Evolutionary conservation across 2,329 filamentous ascomycete species (phyloP).

Genomic region (Sporothrix sp.): DNA sequence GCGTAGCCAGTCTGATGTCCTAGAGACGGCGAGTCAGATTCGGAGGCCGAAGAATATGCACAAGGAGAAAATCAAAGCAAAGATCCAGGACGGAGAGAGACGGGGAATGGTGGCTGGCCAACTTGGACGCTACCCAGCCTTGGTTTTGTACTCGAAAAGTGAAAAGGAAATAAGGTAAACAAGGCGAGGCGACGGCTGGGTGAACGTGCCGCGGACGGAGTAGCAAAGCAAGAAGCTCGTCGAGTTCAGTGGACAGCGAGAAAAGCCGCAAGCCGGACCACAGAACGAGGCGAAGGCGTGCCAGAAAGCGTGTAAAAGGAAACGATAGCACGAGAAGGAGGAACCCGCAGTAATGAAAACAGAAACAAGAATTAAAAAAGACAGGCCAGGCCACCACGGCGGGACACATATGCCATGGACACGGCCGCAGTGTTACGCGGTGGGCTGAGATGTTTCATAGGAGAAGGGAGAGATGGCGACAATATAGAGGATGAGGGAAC

Average conservation of each 20-base stretch:
- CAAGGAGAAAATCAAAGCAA: too few relatives aligned
- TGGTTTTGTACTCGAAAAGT: too few relatives aligned
- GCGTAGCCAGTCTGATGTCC: too few relatives aligned
- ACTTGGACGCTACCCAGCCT: too few relatives aligned
- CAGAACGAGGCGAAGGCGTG: not conserved
- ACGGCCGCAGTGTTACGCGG: constrained; percentile 7
- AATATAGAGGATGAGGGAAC: not conserved
- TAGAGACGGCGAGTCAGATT: too few relatives aligned
- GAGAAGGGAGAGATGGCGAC: not conserved
- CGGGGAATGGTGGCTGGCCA: too few relatives aligned
- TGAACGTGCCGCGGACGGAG: too few relatives aligned
- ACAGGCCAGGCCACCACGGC: not conserved
- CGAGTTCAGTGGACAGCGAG: not conserved
- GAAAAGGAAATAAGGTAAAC: too few relatives aligned
- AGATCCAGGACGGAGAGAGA: too few relatives aligned
- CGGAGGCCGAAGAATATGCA: too few relatives aligned
- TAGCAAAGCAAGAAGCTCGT: too few relatives aligned
- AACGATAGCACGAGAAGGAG: not conserved
- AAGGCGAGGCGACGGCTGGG: too few relatives aligned
- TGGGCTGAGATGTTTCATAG: not conserved
- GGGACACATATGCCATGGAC: constrained; percentile 7
- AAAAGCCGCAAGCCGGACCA: not conserved
- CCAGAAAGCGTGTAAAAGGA: not conserved
- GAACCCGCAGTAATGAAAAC: not conserved
- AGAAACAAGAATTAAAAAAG: constrained; percentile 1